Base-by-base conservation (phyloP, 352 stramenopile species). In the Phytophthora litchii region DNA sequence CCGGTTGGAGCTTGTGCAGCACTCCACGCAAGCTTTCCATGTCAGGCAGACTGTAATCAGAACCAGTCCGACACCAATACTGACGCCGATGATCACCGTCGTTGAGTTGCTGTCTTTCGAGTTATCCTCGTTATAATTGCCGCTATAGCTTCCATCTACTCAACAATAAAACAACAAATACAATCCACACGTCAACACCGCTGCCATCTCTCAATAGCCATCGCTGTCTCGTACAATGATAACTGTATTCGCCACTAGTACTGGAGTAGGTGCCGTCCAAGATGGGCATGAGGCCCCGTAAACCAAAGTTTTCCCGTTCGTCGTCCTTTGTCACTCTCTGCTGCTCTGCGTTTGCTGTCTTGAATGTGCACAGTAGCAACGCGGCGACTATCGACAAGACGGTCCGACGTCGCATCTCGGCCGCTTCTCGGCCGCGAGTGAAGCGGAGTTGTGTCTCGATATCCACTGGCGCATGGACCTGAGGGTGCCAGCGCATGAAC, bases 11-110 rank as follows among this genome's bases (percentile, higher is more conserved):
- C 54, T 73, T 12, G 58, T 75, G 38, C 77, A 87, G 54, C 75
- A 87, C 40, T 85, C 74, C 16, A 78, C 31, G 32, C 66, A 81
- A 4, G 70, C 67, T 72, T 72, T 80, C 77, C 77, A 84, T 13
- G 70, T 80, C 25, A 85, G 66, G 44, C 61, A 75, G 4, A 74
- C 20, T 16, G 76, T 66, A 23, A 84, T 53, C n/a, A 78, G 23
- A 19, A 83, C 7, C 17, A 85, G 54, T 12, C 36, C 64, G 21
- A 59, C 42, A 17, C 46, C 72, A 21, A 87, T 64, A 35, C 72
- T 63, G 43, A 70, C 41, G 10, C 54, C 64, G 19, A 85, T 64
- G 23, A 80, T 57, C 19, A 70, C 46, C 19, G 69, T 63, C 13
- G 76, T 59, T 12, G 27, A 52, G 36, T 53, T 43, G 38, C 51